phyloP scores from a whole-genome alignment of 2,329 filamentous ascomycete genomes.

The Lachnellula willkommii region DNA sequence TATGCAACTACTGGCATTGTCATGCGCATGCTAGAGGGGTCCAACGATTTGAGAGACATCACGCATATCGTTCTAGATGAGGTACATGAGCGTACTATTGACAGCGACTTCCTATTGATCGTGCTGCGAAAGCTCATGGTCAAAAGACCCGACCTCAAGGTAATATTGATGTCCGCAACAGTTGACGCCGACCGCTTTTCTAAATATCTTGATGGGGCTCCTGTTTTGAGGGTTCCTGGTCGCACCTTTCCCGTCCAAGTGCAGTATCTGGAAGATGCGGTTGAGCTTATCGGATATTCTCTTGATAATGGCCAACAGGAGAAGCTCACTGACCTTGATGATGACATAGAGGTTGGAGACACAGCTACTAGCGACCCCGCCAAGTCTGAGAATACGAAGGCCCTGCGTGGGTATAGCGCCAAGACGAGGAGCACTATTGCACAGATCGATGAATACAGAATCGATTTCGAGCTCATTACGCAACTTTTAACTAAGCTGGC shows the following conservation, averaged over 20 bases:
- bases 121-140: constrained; percentile 78
- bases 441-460: constrained; percentile 82
- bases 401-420: constrained; percentile 67
- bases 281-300: constrained; percentile 77
- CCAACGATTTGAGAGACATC: constrained; percentile 79
- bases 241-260: constrained; percentile 89
- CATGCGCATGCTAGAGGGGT: constrained; percentile 93
- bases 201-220: constrained; percentile 76
- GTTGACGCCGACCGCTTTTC: constrained; percentile 92
- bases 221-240: constrained; percentile 84
- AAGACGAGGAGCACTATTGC: constrained; percentile 70
- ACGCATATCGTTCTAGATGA: constrained; percentile 96
- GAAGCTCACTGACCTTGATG: constrained; percentile 57
- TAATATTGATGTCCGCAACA: constrained; percentile 95
- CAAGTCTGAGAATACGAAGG: constrained; percentile 53
- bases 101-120: constrained; percentile 93
- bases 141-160: constrained; percentile 73
- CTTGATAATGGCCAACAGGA: constrained; percentile 41
- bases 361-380: constrained; percentile 42
- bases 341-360: constrained; percentile 47
- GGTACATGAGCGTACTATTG: constrained; percentile 92
- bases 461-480: constrained; percentile 82
- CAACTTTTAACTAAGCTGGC: constrained; percentile 74
- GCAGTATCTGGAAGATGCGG: constrained; percentile 84
- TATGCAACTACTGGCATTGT: constrained; percentile 91